A percentile compares a stretch with the other conserved stretches of the same genome.
Evolutionary conservation across 2,329 filamentous ascomycete genomes (phyloP).

Genomic region (Pseudophaeomoniella oleicola): DNA sequence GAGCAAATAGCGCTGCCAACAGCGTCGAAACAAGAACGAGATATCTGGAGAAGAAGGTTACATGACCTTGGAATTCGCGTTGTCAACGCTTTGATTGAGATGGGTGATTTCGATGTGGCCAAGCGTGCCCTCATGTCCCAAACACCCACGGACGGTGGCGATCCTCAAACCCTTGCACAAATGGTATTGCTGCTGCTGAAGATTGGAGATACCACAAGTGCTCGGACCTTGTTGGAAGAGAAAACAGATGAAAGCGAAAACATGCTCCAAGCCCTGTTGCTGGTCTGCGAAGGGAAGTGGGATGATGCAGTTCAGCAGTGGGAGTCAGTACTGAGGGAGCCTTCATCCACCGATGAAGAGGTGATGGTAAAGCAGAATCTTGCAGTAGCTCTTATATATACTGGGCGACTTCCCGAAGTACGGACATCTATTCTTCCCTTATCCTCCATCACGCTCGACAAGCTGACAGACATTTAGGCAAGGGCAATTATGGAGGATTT

Average conservation of each 20-base stretch:
- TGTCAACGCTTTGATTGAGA: constrained; percentile 40
- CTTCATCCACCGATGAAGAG: constrained; percentile 31
- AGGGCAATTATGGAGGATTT: constrained; percentile 52
- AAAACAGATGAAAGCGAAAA: constrained; percentile 21
- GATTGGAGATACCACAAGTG: constrained; percentile 60
- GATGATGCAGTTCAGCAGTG: constrained; percentile 48
- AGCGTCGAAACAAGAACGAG: constrained; percentile 38
- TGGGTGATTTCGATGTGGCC: constrained; percentile 76
- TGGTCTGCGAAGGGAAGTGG: constrained; percentile 67
- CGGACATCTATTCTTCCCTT: constrained; percentile 8
- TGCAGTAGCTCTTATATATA: constrained; percentile 72
- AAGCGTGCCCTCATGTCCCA: constrained; percentile 55
- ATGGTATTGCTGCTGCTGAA: constrained; percentile 59
- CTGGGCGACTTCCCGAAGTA: constrained; percentile 60
- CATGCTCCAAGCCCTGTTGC: constrained; percentile 51
- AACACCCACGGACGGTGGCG: constrained; percentile 16
- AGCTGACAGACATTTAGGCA: constrained; percentile 36
- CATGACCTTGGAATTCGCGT: constrained; percentile 56
- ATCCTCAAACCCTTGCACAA: constrained; percentile 19
- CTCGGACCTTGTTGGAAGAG: constrained; percentile 37
- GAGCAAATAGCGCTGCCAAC: constrained; percentile 38
- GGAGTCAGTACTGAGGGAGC: constrained; percentile 34
- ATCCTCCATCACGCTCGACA: not conserved
- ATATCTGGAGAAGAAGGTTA: constrained; percentile 58
- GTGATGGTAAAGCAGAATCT: constrained; percentile 69